A percentile compares a stretch with the other conserved stretches of the same genome.
These are phyloP conservation scores for Arabidopsis lyrata DNA, from an alignment of 441 rosid species.

Conservation along the genomic window DNA sequence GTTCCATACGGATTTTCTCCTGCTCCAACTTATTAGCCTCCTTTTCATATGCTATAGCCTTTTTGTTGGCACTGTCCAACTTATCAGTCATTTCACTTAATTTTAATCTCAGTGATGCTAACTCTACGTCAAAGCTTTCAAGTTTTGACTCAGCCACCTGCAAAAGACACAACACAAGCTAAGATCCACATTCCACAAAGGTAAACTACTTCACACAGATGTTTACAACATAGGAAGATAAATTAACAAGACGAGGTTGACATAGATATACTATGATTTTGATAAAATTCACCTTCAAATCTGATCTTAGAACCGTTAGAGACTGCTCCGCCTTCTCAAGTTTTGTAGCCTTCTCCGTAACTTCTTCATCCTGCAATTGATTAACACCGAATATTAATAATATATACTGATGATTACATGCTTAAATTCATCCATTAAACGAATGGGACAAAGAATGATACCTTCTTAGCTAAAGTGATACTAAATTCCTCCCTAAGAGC, in stretches of 20 bases:
- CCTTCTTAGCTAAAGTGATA: slow-evolving; percentile 72
- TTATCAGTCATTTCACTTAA: slow-evolving; percentile 68
- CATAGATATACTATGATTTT: slow-evolving; percentile 16
- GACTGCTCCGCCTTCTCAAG: slow-evolving; percentile 86
- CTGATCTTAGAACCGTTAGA: slow-evolving; percentile 76
- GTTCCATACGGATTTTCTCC: slow-evolving; percentile 85
- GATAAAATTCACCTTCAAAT: slow-evolving; percentile 73
- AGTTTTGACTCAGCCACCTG: slow-evolving; percentile 96
- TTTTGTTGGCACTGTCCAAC: slow-evolving; percentile 72
- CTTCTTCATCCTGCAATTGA: slow-evolving; percentile 80
- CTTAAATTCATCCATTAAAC: not conserved
- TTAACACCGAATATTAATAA: slow-evolving; percentile 22
- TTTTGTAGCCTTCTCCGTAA: slow-evolving; percentile 72
- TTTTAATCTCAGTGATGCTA: slow-evolving; percentile 64
- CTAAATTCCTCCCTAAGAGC: slow-evolving; percentile 81
- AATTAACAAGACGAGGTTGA: not conserved
- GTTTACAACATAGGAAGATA: slow-evolving; percentile 3
- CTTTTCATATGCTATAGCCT: slow-evolving; percentile 79
- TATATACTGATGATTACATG: not conserved
- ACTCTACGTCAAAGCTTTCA: slow-evolving; percentile 75
- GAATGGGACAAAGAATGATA: slow-evolving; percentile 38
- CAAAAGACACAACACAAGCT: slow-evolving; percentile 42
- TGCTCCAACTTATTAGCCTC: slow-evolving; percentile 86
- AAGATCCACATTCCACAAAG: slow-evolving; percentile 29
- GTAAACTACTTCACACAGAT: not conserved